Percentiles rank a stretch among this genome's conserved stretches.
These are phyloP conservation scores for Mollisia scopiformis DNA, from an alignment of 2,329 filamentous ascomycete species.

Conservation along the genomic window DNA sequence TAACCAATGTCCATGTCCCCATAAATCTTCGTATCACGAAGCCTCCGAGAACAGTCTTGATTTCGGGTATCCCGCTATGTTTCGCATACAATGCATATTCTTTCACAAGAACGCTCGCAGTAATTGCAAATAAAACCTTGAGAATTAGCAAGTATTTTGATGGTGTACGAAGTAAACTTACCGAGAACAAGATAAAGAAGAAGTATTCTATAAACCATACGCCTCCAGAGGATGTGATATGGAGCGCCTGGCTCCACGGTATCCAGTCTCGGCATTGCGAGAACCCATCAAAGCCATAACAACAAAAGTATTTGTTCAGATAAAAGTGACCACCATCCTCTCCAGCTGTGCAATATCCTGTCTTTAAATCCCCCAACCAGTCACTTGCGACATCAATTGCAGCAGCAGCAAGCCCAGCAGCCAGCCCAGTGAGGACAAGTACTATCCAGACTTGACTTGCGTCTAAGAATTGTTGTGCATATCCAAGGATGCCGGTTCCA, in stretches of 20 bases:
- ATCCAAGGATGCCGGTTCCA: conserved; percentile 71
- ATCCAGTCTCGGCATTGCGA: conserved; percentile 87
- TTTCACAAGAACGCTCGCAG: conserved; percentile 78
- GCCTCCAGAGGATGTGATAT: conserved; percentile 66
- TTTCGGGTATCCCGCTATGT: conserved; percentile 95
- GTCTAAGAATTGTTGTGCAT: conserved; percentile 75
- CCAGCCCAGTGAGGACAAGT: conserved; percentile 80
- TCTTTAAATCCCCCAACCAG: conserved; percentile 92
- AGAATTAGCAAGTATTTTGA: background rate
- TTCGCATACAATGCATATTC: conserved; percentile 86
- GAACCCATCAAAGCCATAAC: conserved; percentile 84
- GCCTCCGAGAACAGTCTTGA: conserved; percentile 93
- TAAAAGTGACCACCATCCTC: conserved; percentile 86
- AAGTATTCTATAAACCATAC: conserved; percentile 85
- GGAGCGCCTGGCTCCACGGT: conserved; percentile 78
- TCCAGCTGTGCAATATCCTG: conserved; percentile 79
- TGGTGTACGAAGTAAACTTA: conserved; percentile 47
- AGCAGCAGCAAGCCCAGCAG: conserved; percentile 83
- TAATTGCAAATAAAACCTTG: conserved; percentile 75
- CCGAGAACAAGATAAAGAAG: conserved; percentile 83
- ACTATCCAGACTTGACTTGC: conserved; percentile 91
- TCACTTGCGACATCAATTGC: conserved; percentile 88
- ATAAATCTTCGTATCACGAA: conserved; percentile 91
- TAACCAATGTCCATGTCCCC: conserved; percentile 83
- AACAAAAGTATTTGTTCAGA: conserved; percentile 89